These are phyloP conservation scores for Wallacemonas sp. DNA, from an alignment of 208 protist species.

Conservation along the genomic window DNA sequence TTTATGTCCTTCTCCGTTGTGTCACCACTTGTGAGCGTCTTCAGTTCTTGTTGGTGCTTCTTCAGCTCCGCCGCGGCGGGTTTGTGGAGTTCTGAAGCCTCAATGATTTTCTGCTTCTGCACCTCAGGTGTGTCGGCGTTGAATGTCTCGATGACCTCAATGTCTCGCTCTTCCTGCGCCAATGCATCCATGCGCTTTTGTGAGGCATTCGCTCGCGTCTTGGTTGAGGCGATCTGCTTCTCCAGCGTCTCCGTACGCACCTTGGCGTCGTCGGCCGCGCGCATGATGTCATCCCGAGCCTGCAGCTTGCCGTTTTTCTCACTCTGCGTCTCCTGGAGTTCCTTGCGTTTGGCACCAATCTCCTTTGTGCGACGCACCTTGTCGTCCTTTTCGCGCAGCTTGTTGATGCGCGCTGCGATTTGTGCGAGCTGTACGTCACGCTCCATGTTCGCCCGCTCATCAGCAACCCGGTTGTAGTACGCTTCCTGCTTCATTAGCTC, in stretches of 20 bases:
- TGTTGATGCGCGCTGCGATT: slow-evolving; percentile 41
- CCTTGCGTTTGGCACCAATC: slow-evolving; percentile 34
- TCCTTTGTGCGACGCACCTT: slow-evolving; percentile 22
- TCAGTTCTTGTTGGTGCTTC: slow-evolving; percentile 30
- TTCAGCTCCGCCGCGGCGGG: slow-evolving; percentile 25
- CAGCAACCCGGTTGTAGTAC: slow-evolving; percentile 43
- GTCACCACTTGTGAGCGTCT: slow-evolving; percentile 19
- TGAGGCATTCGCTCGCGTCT: slow-evolving; percentile 28
- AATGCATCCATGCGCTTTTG: slow-evolving; percentile 30
- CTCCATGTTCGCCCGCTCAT: slow-evolving; percentile 35
- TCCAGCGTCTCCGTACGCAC: slow-evolving; percentile 41
- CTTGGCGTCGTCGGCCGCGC: slow-evolving; percentile 45
- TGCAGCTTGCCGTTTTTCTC: slow-evolving; percentile 28
- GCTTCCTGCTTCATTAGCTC: slow-evolving; percentile 89
- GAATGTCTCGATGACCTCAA: slow-evolving; percentile 56
- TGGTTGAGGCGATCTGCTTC: slow-evolving; percentile 33
- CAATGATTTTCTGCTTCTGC: slow-evolving; percentile 36
- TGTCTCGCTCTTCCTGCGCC: slow-evolving; percentile 34
- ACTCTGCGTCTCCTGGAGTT: slow-evolving; percentile 33
- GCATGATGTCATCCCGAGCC: slow-evolving; percentile 23
- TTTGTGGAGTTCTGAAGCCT: slow-evolving; percentile 21
- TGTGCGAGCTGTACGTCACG: slow-evolving; percentile 43
- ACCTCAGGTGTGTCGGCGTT: slow-evolving; percentile 56
- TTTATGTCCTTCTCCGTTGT: slow-evolving; percentile 21
- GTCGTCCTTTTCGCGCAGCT: slow-evolving; percentile 28